Conservation (phyloP, 371 early-diverging fungal species). For the Actinomortierella ambigua region DNA sequence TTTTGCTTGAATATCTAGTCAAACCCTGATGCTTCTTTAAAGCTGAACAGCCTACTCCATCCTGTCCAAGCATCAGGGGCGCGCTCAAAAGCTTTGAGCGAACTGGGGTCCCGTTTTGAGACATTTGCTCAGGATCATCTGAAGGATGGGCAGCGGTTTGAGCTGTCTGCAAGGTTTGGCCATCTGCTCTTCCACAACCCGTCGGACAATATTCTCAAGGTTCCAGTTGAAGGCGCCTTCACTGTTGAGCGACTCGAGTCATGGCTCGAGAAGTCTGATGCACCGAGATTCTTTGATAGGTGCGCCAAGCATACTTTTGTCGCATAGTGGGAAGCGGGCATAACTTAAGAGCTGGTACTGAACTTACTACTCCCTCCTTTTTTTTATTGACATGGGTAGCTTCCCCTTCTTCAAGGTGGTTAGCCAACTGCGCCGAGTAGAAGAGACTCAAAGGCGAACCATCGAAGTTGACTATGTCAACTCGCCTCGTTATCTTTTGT, state of each 20-base stretch:
- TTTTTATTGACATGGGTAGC: conserved; percentile 4
- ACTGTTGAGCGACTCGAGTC: conserved; percentile 14
- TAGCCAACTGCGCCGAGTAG: conserved; percentile 9
- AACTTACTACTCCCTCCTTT: not conserved
- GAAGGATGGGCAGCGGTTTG: conserved; percentile 6
- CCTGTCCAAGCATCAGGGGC: conserved; percentile 20
- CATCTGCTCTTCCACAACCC: conserved; percentile 31
- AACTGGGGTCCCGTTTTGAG: conserved; percentile 10
- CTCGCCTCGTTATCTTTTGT: not conserved
- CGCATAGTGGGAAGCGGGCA: no score
- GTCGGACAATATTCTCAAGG: conserved; percentile 1
- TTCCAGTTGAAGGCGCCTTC: conserved; percentile 14
- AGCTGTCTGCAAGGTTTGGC: conserved; percentile 24
- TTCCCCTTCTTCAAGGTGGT: conserved; percentile 37
- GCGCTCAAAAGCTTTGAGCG: conserved; percentile 5
- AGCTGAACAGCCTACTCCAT: not conserved
- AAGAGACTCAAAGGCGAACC: conserved; percentile 14
- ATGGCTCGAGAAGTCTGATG: conserved; percentile 25
- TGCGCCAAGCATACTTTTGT: not conserved
- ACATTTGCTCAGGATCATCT: not conserved
- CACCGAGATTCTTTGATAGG: conserved; percentile 27
- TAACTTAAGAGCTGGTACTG: not conserved
- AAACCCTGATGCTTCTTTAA: not conserved
- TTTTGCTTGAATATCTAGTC: conserved; percentile 9
- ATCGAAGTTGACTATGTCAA: conserved; percentile 34